Base-by-base conservation (phyloP, 2,329 filamentous ascomycete species). In the Graphilbum sp. region DNA sequence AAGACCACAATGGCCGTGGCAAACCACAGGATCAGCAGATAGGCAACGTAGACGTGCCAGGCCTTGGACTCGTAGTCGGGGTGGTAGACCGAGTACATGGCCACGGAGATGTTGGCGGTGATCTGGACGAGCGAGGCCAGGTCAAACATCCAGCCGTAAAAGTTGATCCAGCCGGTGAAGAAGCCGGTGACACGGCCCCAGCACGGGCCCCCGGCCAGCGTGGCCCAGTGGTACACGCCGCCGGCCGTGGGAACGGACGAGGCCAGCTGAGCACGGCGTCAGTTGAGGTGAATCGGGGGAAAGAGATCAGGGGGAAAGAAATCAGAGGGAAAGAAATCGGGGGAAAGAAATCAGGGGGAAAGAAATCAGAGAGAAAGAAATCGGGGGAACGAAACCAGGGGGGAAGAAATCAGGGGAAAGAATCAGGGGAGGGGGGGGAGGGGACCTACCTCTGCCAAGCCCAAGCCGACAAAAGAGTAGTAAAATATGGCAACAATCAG, bases 91-190 rank as follows among this genome's bases (percentile, higher is more conserved):
- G 63, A 61, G 50, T 77, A 78, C 63, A 78, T 69, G 47, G 69
- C 66, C 16, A 78, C 66, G 12, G 66, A 55, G 45, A 75, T 64
- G 48, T 77, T 75, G 43, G 64, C 66, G 5, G 71, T 61, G 41
- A 78, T 73, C 40, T 66, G 62, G 15, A 66, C 57, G 48, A 77
- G 67, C 2, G 70, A 69, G 4, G 72, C 69, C 6, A 73, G 61
- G 43, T 69, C 72, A 41, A 77, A 72, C 44, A 76, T 66, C 74
- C 74, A 78, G 13, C 63, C 69, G 43, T 66, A 68, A 46, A 69
- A 70, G 50, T 73, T 72, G 44, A 64, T 56, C 58, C 61, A 64
- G 11, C 61, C 61, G 0, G 58, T 57, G 41, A 61, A 64, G 51
- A 63, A 66, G 31, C 62, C 62, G 17, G 68, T 55, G 2, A 63